phyloP scores from a whole-genome alignment of 495 filamentous ascomycete genomes.

The Bryoglossum gracile region DNA sequence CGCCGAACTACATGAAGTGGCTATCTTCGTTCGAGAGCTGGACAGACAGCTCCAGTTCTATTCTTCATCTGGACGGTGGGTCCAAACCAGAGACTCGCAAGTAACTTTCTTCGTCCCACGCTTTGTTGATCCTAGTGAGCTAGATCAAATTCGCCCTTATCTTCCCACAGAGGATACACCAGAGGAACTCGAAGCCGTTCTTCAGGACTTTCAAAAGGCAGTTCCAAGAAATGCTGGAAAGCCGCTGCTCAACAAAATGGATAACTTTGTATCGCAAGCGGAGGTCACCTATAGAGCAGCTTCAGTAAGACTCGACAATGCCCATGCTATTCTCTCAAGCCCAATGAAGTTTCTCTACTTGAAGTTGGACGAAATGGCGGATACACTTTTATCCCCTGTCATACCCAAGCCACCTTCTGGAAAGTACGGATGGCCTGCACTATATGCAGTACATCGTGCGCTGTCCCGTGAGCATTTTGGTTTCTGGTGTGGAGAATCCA shows the following conservation, averaged over 20 bases:
- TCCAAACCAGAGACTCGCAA: slow-evolving; percentile 38
- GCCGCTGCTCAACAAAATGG: slow-evolving; percentile 44
- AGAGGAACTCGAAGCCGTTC: slow-evolving; percentile 34
- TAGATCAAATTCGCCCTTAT: slow-evolving; percentile 53
- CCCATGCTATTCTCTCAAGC: slow-evolving; percentile 40
- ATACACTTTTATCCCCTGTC: slow-evolving; percentile 27
- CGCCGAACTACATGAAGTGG: slow-evolving; percentile 45
- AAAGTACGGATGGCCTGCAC: slow-evolving; percentile 40
- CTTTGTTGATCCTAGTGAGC: slow-evolving; percentile 50
- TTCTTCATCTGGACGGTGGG: slow-evolving; percentile 64
- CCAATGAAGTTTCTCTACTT: slow-evolving; percentile 43
- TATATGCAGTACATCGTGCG: slow-evolving; percentile 64
- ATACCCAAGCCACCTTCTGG: slow-evolving; percentile 17
- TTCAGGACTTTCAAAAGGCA: slow-evolving; percentile 38
- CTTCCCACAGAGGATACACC: slow-evolving; percentile 46
- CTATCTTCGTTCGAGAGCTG: slow-evolving; percentile 60
- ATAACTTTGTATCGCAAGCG: slow-evolving; percentile 40
- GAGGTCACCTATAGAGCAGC: slow-evolving; percentile 47
- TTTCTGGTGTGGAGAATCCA: slow-evolving; percentile 26
- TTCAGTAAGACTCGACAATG: slow-evolving; percentile 41
- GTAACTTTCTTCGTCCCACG: slow-evolving; percentile 56
- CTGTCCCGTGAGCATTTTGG: slow-evolving; percentile 48
- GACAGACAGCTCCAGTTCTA: slow-evolving; percentile 64
- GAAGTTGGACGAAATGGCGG: slow-evolving; percentile 57
- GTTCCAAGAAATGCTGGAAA: slow-evolving; percentile 47